Evolutionary conservation across 805 yeast genomes (phyloP).

Genomic region (Lipomyces chichibuensis): DNA sequence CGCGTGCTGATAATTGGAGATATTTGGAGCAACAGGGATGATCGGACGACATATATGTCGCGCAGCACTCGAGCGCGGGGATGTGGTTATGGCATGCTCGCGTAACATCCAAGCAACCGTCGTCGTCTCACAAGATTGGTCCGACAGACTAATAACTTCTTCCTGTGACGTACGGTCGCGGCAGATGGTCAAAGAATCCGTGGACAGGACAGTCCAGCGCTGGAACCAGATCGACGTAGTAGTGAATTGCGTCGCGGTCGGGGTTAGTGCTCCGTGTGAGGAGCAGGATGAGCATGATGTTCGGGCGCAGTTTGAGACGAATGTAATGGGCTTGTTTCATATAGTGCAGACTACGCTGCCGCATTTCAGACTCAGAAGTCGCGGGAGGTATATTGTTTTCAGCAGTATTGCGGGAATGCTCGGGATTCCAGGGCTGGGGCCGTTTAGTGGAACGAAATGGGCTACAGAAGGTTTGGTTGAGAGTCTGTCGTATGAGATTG

Average conservation of each 20-base stretch:
- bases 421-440: constrained; percentile 42
- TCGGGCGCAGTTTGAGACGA: constrained; percentile 39
- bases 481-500: constrained; percentile 40
- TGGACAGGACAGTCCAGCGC: constrained; percentile 35
- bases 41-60: constrained; percentile 37
- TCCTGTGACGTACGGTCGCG: constrained; percentile 37
- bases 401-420: constrained; percentile 39
- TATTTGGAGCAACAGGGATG: constrained; percentile 40
- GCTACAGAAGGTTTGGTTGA: constrained; percentile 44
- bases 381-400: constrained; percentile 35
- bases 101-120: constrained; percentile 21
- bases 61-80: constrained; percentile 37
- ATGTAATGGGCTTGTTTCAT: constrained; percentile 40
- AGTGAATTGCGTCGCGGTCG: constrained; percentile 36
- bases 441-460: constrained; percentile 41
- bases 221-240: constrained; percentile 39
- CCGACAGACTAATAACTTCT: constrained; percentile 23
- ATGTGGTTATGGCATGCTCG: constrained; percentile 37
- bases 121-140: constrained; percentile 27
- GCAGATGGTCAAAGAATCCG: constrained; percentile 32
- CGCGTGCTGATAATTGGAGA: constrained; percentile 8
- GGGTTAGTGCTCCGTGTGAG: constrained; percentile 38
- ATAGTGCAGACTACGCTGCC: constrained; percentile 38
- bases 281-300: constrained; percentile 40
- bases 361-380: constrained; percentile 26